These are phyloP conservation scores for Priceomyces medius DNA, from an alignment of 805 yeast species.

Conservation along the genomic window DNA sequence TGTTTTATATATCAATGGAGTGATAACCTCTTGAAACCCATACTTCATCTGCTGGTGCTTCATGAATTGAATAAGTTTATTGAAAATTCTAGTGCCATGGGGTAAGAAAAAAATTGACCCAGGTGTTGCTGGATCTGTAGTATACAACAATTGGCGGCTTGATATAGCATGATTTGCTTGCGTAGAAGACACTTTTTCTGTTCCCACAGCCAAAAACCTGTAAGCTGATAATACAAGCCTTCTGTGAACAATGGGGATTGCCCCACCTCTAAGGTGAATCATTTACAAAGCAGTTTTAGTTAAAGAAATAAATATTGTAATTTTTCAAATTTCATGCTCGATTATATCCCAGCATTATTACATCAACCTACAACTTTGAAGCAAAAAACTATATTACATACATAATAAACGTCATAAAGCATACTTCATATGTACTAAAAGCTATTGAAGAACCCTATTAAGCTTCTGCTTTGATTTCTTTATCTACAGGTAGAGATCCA, in stretches of 20 bases:
- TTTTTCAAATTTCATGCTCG: background rate
- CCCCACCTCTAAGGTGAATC: background rate
- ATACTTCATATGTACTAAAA: background rate
- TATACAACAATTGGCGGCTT: constrained; percentile 68
- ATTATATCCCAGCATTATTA: background rate
- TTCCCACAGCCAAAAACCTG: constrained; percentile 3
- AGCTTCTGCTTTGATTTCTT: background rate
- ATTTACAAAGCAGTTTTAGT: background rate
- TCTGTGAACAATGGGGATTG: background rate
- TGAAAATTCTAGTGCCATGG: constrained; percentile 85
- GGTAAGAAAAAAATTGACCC: constrained; percentile 93
- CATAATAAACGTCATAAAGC: background rate
- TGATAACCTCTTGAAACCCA: constrained; percentile 89
- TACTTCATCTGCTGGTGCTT: constrained; percentile 74
- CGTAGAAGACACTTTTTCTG: constrained; percentile 26
- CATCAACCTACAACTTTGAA: too few species aligned
- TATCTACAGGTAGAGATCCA: background rate
- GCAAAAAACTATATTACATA: background rate
- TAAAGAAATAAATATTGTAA: too few species aligned
- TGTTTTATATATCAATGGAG: constrained; percentile 84
- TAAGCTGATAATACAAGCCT: background rate
- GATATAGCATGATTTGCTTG: constrained; percentile 49
- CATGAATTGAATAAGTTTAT: constrained; percentile 78
- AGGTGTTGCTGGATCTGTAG: constrained; percentile 80
- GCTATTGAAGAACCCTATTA: background rate